A percentile compares a stretch with the other conserved stretches of the same genome.
phyloP scores from a whole-genome alignment of 495 filamentous ascomycete genomes.

The Penicillium simplicissimum region DNA sequence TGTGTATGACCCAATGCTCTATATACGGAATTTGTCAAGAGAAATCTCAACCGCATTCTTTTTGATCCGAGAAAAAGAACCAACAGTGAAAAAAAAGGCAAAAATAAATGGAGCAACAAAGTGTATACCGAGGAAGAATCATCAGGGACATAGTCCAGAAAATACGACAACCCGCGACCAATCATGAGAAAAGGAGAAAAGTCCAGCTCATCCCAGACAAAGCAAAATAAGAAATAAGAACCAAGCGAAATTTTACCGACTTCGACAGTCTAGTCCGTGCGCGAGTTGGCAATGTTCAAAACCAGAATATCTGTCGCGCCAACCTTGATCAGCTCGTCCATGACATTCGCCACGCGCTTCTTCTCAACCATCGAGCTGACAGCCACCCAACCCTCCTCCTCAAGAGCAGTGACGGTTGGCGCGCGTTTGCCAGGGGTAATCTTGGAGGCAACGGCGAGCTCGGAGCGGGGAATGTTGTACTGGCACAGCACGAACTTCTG shows the following conservation, averaged over 20 bases:
- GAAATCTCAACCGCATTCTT: conserved; percentile 8
- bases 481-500: conserved; percentile 93
- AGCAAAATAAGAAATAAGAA: background rate
- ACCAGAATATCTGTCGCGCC: conserved; percentile 91
- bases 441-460: conserved; percentile 64
- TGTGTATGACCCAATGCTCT: conserved; percentile 26
- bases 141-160: conserved; percentile 16
- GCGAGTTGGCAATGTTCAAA: conserved; percentile 82
- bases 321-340: conserved; percentile 80
- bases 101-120: conserved; percentile 5
- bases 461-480: conserved; percentile 80
- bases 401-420: conserved; percentile 83
- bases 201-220: conserved; percentile 7
- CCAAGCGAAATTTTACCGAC: background rate
- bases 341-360: conserved; percentile 81
- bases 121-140: background rate
- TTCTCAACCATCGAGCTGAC: conserved; percentile 93
- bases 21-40: conserved; percentile 18
- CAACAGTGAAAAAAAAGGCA: conserved; percentile 2
- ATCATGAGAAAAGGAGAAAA: conserved; percentile 15
- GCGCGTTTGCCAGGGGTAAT: conserved; percentile 96
- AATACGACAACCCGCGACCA: conserved; percentile 16
- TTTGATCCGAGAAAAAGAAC: conserved; percentile 16
- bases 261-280: conserved; percentile 45
- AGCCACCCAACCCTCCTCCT: conserved; percentile 90